phyloP scores from a whole-genome alignment of 2,329 filamentous ascomycete species.

The Aspergillus sp. region DNA sequence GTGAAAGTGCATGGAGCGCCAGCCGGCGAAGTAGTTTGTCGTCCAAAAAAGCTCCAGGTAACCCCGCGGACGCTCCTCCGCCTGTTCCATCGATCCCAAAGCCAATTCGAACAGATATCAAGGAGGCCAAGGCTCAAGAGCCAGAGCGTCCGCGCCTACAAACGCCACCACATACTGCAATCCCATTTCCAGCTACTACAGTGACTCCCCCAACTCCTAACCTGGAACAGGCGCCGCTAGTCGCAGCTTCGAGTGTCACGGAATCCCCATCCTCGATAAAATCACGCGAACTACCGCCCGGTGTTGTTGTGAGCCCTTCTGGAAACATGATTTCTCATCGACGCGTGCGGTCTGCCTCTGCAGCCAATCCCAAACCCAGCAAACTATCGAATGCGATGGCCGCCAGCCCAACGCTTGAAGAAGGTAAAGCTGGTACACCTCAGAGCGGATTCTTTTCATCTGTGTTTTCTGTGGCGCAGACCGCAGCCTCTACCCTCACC shows the following conservation, averaged over 20 bases:
- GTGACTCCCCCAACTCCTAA: constrained; percentile 64
- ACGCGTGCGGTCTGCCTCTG: constrained; percentile 58
- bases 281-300: constrained; percentile 28
- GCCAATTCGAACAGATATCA: constrained; percentile 33
- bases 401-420: constrained; percentile 74
- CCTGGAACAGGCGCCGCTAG: constrained; percentile 33
- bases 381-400: constrained; percentile 78
- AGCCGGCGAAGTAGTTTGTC: constrained; percentile 38
- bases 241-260: constrained; percentile 30
- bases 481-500: constrained; percentile 77
- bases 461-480: constrained; percentile 89
- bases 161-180: constrained; percentile 33
- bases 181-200: constrained; percentile 48
- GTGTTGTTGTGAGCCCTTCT: constrained; percentile 61
- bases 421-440: constrained; percentile 46
- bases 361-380: constrained; percentile 64
- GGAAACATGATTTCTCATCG: constrained; percentile 74
- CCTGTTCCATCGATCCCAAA: constrained; percentile 28
- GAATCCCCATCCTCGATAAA: constrained; percentile 41
- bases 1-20: constrained; percentile 39
- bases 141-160: constrained; percentile 27
- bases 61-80: constrained; percentile 29
- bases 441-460: constrained; percentile 82
- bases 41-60: constrained; percentile 27
- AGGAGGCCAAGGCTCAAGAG: constrained; percentile 23